phyloP scores from a whole-genome alignment of 306 rosid species.

The Luffa aegyptiaca region DNA sequence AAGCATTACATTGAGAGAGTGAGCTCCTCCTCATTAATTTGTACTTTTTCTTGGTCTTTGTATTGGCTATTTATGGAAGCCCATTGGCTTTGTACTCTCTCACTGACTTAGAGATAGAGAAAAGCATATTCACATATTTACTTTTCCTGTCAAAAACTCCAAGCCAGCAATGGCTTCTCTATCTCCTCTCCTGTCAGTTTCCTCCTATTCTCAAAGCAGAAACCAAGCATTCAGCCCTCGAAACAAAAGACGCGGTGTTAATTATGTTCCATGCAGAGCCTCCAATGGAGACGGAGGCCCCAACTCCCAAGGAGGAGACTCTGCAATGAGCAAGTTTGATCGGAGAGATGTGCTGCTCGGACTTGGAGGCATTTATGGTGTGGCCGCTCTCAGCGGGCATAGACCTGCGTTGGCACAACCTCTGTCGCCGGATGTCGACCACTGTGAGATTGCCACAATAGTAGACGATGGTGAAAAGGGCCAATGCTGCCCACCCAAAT shows the following conservation, averaged over 20 bases:
- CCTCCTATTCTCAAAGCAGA: neutral
- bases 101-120: no score
- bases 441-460: neutral
- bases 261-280: neutral
- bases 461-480: no score
- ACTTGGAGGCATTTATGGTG: neutral
- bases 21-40: no score
- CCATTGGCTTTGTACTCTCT: no score
- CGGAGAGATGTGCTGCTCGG: neutral
- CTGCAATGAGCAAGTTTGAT: neutral
- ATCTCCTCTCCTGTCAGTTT: neutral
- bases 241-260: neutral
- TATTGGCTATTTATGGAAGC: no score
- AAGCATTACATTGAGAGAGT: no score
- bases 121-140: no score
- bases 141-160: neutral
- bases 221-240: neutral
- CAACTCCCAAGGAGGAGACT: neutral
- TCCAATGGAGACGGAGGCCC: neutral
- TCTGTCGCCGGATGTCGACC: neutral
- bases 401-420: neutral
- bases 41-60: no score
- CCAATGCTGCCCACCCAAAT: neutral
- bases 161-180: neutral
- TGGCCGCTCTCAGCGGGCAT: neutral